Conservation (phyloP, 352 stramenopile genomes). For the Globisporangium perplexum region DNA sequence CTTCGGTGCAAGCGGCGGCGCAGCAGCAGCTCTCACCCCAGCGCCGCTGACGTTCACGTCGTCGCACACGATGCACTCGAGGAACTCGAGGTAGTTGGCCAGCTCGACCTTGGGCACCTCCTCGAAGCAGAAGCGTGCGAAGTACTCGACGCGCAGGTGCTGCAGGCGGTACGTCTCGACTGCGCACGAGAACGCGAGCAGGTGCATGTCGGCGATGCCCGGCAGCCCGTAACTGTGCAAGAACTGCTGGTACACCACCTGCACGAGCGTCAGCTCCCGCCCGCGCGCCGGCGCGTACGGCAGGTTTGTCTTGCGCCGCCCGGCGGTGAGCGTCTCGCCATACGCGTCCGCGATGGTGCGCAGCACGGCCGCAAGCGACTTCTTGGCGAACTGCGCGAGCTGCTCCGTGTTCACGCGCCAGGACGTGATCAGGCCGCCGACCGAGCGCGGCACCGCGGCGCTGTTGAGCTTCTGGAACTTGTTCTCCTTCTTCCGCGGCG, state of each 20-base stretch:
- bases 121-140: constrained; percentile 73
- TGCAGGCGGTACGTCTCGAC: constrained; percentile 59
- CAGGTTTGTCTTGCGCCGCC: constrained; percentile 27
- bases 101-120: constrained; percentile 50
- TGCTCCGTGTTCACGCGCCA: constrained; percentile 83
- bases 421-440: constrained; percentile 67
- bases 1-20: constrained; percentile 16
- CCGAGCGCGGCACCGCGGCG: constrained; percentile 43
- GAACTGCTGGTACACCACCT: constrained; percentile 81
- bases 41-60: constrained; percentile 18
- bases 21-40: constrained; percentile 2
- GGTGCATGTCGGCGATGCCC: constrained; percentile 72
- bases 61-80: constrained; percentile 70
- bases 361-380: constrained; percentile 56
- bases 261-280: constrained; percentile 43
- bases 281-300: constrained; percentile 13
- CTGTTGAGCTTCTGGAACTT: constrained; percentile 79
- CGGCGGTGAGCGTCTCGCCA: constrained; percentile 60
- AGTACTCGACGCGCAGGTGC: constrained; percentile 69
- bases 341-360: constrained; percentile 71
- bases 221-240: constrained; percentile 76
- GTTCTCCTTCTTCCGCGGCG: constrained; percentile 35
- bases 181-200: constrained; percentile 68
- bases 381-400: constrained; percentile 73
- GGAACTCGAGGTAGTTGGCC: constrained; percentile 60